These are phyloP conservation scores for Bipolaris victoriae DNA, from an alignment of 2,329 filamentous ascomycete species.

Conservation along the genomic window DNA sequence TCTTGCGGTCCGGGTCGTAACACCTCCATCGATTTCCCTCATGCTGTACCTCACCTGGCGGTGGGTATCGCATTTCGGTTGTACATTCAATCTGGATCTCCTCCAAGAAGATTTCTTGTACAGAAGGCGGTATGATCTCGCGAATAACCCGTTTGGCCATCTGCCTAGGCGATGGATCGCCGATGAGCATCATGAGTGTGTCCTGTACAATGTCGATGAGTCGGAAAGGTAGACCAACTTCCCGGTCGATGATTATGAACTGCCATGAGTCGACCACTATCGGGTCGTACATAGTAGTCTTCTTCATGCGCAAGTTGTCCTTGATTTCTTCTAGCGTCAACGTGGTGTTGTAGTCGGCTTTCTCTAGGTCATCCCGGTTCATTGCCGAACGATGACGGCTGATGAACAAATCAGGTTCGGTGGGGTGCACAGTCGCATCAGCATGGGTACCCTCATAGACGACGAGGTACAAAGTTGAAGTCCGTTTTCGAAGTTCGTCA, in stretches of 20 bases:
- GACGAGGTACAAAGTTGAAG: constrained; percentile 27
- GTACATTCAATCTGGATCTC: constrained; percentile 28
- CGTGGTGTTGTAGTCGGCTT: constrained; percentile 21
- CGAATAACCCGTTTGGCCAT: constrained; percentile 33
- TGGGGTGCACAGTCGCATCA: constrained; percentile 34
- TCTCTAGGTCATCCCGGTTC: constrained; percentile 20
- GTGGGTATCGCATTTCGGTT: constrained; percentile 19
- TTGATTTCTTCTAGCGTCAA: constrained; percentile 38
- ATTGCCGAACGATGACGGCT: constrained; percentile 25
- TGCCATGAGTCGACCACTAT: constrained; percentile 42
- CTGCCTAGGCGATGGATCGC: constrained; percentile 29
- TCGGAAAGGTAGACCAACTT: constrained; percentile 30
- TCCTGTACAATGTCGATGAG: constrained; percentile 40
- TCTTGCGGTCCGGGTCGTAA: constrained; percentile 23
- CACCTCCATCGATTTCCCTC: constrained; percentile 34
- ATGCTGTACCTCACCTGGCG: constrained; percentile 32
- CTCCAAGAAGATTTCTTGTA: constrained; percentile 32
- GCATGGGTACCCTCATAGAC: constrained; percentile 38
- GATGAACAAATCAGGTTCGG: constrained; percentile 34
- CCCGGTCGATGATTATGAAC: constrained; percentile 41
- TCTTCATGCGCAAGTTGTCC: constrained; percentile 30
- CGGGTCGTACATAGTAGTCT: constrained; percentile 37
- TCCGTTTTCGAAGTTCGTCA: constrained; percentile 30
- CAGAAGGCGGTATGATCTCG: constrained; percentile 31
- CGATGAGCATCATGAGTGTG: constrained; percentile 29